Conservation (phyloP, 2,329 filamentous ascomycete species). For the Leptographium flavum region DNA sequence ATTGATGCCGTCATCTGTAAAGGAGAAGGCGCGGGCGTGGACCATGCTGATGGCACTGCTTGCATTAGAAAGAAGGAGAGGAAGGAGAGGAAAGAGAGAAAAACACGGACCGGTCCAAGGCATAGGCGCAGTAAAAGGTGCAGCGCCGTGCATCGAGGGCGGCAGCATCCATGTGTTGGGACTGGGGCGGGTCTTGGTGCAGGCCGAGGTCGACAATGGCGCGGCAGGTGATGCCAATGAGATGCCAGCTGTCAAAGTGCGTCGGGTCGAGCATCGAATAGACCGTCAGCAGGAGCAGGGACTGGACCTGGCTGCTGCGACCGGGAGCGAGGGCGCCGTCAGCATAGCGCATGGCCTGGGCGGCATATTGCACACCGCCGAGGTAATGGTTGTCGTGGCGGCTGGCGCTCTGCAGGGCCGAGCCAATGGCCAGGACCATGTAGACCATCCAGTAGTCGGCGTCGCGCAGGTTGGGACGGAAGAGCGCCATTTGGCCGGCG, state of each 20-base stretch:
- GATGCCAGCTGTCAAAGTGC: slow-evolving; percentile 87
- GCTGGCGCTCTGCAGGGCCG: slow-evolving; percentile 56
- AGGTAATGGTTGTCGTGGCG: slow-evolving; percentile 50
- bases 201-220: slow-evolving; percentile 81
- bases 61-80: no score
- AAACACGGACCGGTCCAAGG: slow-evolving; percentile 56
- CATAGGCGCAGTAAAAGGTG: slow-evolving; percentile 84
- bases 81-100: neutral
- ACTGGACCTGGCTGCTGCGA: slow-evolving; percentile 73
- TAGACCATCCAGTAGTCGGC: slow-evolving; percentile 78
- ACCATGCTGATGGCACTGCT: slow-evolving; percentile 77
- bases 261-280: slow-evolving; percentile 83
- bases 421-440: slow-evolving; percentile 78
- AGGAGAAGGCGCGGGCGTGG: slow-evolving; percentile 77
- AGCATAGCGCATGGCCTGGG: slow-evolving; percentile 57
- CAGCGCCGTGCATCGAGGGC: slow-evolving; percentile 65
- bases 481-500: slow-evolving; percentile 15
- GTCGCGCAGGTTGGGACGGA: slow-evolving; percentile 38
- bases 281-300: slow-evolving; percentile 70
- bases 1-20: slow-evolving; percentile 76
- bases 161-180: slow-evolving; percentile 50
- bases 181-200: slow-evolving; percentile 75
- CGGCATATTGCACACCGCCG: slow-evolving; percentile 40
- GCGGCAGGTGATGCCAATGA: slow-evolving; percentile 80
- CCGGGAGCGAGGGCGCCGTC: slow-evolving; percentile 77